Evolutionary conservation across 148 eudicot genomes (phyloP).

Genomic region (Fallopia convolvulus): DNA sequence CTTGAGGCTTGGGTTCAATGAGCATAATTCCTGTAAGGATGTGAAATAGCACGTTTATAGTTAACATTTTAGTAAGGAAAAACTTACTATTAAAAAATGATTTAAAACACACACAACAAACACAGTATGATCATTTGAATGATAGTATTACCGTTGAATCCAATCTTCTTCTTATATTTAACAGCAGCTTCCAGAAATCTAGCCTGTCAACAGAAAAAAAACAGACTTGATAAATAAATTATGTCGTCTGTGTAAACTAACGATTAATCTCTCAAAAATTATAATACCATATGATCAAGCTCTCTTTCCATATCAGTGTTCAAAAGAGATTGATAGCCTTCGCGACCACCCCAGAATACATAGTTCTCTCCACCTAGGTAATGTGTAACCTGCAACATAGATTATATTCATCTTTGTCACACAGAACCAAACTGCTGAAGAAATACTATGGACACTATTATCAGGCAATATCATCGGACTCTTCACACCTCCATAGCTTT

Average conservation of each 20-base stretch:
- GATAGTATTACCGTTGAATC: slow-evolving; percentile 62
- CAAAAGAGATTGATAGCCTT: slow-evolving; percentile 88
- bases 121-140: too few relatives aligned
- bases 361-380: slow-evolving; percentile 95
- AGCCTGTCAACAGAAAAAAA: slow-evolving; percentile 44
- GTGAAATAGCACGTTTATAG: not conserved
- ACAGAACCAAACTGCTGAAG: not conserved
- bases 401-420: not conserved
- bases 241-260: not conserved
- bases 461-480: not conserved
- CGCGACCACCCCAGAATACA: slow-evolving; percentile 99
- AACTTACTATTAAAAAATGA: not conserved
- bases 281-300: slow-evolving; percentile 83
- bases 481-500: slow-evolving; percentile 83
- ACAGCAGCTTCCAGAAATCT: slow-evolving; percentile 79
- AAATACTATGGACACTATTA: not conserved
- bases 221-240: not conserved
- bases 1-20: slow-evolving; percentile 3
- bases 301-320: slow-evolving; percentile 97
- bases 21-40: slow-evolving; percentile 56
- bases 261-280: not conserved
- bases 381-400: slow-evolving; percentile 69
- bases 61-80: slow-evolving; percentile 38
- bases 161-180: slow-evolving; percentile 90
- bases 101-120: too few relatives aligned